Base-by-base conservation (phyloP, 176 grass and related monocot genomes). In the Oryza australiensis region DNA sequence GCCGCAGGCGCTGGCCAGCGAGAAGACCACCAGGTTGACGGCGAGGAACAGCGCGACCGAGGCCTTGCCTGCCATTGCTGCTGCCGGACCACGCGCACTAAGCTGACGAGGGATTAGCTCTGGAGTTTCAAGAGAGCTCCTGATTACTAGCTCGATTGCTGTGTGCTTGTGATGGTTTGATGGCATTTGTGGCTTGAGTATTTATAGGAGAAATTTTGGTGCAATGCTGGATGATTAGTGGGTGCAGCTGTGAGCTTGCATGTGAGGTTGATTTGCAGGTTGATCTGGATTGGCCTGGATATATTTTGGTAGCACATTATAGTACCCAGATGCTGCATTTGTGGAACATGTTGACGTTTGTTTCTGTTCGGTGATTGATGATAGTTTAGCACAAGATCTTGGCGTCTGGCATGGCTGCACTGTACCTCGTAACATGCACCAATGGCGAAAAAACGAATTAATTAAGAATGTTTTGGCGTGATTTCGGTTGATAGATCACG, bases 11-110 rank as follows among this genome's bases (percentile, higher is more conserved):
- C 72, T 84, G 37, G 32, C 79, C 29, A 83, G 37, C 5, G 77
- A 79, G 81, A 83, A 69, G 43, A 68, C 80, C 11, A 38, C 72
- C 71, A 62, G 24, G 85, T 53, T 83, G 24, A 87, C 75, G 57
- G 68, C 76, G 0, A 86, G 68, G 68, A 86, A 86, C 41, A 86
- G 41, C 16, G 84, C 76, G 43, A 86, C 1, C 24, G 68, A 66
- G 15, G 84, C 28, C 67, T 86, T 86, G 55, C 75, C 53, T 64
- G 75, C 83, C 83, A 86, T 79, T 86, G 83, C 40, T 86, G 8
- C 40, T 51, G 33, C 38, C 14, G 26, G 53, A 85, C 9, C 83
- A 71, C 83, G 46, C 15, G 74, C 74, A 5, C 83, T 24, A 40
- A 79, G 55, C 68, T 8, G 51, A 22, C 15, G 41, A 35, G n/a